A percentile compares a stretch with the other conserved stretches of the same genome.
Evolutionary conservation across 495 filamentous ascomycete species (phyloP).

Genomic region (Chaetomidium leptoderma): DNA sequence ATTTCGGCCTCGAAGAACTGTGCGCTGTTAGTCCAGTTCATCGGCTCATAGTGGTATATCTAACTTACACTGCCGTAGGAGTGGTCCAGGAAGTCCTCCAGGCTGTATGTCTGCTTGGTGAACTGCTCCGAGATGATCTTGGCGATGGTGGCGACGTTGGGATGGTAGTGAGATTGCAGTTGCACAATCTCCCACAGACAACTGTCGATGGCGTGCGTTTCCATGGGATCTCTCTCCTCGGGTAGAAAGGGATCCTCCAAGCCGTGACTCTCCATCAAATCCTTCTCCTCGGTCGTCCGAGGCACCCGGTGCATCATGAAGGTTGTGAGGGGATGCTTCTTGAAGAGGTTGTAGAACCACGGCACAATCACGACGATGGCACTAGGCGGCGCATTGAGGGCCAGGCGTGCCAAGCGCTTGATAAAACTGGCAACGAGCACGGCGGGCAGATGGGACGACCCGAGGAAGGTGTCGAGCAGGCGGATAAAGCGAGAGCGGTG

Average conservation of each 20-base stretch:
- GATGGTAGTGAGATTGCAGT: conserved; percentile 90
- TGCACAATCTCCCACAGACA: conserved; percentile 92
- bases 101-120: conserved; percentile 84
- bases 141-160: conserved; percentile 89
- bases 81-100: conserved; percentile 96
- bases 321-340: conserved; percentile 80
- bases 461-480: conserved; percentile 83
- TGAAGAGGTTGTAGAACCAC: conserved; percentile 93
- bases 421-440: conserved; percentile 91
- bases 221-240: conserved; percentile 73
- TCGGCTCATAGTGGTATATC: background rate
- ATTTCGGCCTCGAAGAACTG: conserved; percentile 80
- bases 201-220: conserved; percentile 83
- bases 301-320: conserved; percentile 89
- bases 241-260: conserved; percentile 76
- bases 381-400: conserved; percentile 77
- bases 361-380: conserved; percentile 86
- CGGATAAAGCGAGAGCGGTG: conserved; percentile 92
- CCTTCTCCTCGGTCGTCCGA: conserved; percentile 51
- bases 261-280: conserved; percentile 58
- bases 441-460: conserved; percentile 89
- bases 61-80: conserved; percentile 78
- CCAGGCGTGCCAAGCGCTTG: conserved; percentile 78
- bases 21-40: conserved; percentile 25
- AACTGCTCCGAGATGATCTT: conserved; percentile 96